phyloP scores from a whole-genome alignment of 805 yeast species.

The Pichia phayaonensis region DNA sequence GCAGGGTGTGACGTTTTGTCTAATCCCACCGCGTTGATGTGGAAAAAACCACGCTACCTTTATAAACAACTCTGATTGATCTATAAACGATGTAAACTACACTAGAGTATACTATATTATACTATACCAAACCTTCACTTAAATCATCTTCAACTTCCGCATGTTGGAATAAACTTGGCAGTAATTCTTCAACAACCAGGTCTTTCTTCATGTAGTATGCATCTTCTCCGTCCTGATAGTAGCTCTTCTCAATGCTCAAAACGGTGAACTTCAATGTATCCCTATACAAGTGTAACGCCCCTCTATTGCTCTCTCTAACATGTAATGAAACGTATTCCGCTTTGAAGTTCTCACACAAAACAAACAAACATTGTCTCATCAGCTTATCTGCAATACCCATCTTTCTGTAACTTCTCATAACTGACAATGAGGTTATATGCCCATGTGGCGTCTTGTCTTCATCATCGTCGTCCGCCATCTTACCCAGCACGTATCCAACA shows the following conservation, averaged over 20 bases:
- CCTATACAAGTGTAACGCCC: slow-evolving; percentile 86
- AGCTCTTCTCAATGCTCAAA: slow-evolving; percentile 72
- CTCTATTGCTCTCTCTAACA: slow-evolving; percentile 87
- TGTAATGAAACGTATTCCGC: slow-evolving; percentile 85
- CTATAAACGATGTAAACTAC: slow-evolving; percentile 18
- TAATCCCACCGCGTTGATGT: slow-evolving; percentile 62
- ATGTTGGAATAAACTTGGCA: slow-evolving; percentile 50
- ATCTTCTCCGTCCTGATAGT: slow-evolving; percentile 96
- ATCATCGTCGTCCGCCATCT: slow-evolving; percentile 79
- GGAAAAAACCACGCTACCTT: slow-evolving; percentile 99
- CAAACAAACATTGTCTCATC: slow-evolving; percentile 73
- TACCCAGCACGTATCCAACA: slow-evolving; percentile 94
- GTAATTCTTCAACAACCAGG: slow-evolving; percentile 49
- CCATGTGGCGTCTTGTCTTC: slow-evolving; percentile 76
- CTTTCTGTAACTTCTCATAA: slow-evolving; percentile 91
- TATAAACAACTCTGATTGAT: slow-evolving; percentile 8
- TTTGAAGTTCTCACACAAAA: slow-evolving; percentile 71
- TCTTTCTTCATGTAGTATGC: slow-evolving; percentile 90
- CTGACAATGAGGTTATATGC: slow-evolving; percentile 88
- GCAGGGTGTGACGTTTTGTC: slow-evolving; percentile 28
- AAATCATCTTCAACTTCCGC: slow-evolving; percentile 50
- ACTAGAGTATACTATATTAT: too few species aligned
- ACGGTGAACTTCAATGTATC: slow-evolving; percentile 82
- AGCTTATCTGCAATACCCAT: slow-evolving; percentile 90
- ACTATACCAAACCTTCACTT: slow-evolving; percentile 33